These are phyloP conservation scores for Phylloboletellus chloephorus DNA, from an alignment of 1,284 basidiomycete species.

Conservation along the genomic window DNA sequence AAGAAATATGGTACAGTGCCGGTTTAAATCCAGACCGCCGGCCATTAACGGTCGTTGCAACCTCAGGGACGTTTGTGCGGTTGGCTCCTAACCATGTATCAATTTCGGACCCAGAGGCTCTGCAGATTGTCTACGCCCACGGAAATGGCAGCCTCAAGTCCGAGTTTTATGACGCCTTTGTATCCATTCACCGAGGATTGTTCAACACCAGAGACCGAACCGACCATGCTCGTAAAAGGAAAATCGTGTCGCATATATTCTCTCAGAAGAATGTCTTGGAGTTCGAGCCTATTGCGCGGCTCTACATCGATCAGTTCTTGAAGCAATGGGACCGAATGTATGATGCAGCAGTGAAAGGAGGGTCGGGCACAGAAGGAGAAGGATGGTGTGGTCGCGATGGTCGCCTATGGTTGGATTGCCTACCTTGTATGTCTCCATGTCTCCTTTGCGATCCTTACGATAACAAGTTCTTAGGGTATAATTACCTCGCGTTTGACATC, in stretches of 20 bases:
- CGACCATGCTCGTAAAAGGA: constrained; percentile 86
- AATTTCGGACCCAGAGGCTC: constrained; percentile 73
- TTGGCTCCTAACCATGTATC: constrained; percentile 86
- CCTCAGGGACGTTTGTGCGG: constrained; percentile 73
- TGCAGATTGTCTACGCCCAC: constrained; percentile 72
- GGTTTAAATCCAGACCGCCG: not conserved
- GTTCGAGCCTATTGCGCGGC: constrained; percentile 72
- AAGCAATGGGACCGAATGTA: constrained; percentile 80
- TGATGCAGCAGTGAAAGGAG: constrained; percentile 49
- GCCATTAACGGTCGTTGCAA: not conserved
- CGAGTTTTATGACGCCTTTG: constrained; percentile 77
- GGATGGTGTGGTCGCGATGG: constrained; percentile 59
- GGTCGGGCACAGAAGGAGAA: constrained; percentile 57
- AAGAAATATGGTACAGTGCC: constrained; percentile 59
- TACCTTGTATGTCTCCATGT: constrained; percentile 52
- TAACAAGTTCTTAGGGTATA: constrained; percentile 45
- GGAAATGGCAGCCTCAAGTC: constrained; percentile 77
- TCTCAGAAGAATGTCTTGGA: constrained; percentile 78
- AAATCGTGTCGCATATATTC: constrained; percentile 85
- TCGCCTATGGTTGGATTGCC: constrained; percentile 66
- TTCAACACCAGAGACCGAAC: constrained; percentile 82
- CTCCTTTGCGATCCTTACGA: not conserved
- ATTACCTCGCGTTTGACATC: constrained; percentile 86
- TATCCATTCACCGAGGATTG: constrained; percentile 65
- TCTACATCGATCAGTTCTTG: constrained; percentile 58